Evolutionary conservation across 306 rosid genomes (phyloP).

Genomic region (Corylus avellana): DNA sequence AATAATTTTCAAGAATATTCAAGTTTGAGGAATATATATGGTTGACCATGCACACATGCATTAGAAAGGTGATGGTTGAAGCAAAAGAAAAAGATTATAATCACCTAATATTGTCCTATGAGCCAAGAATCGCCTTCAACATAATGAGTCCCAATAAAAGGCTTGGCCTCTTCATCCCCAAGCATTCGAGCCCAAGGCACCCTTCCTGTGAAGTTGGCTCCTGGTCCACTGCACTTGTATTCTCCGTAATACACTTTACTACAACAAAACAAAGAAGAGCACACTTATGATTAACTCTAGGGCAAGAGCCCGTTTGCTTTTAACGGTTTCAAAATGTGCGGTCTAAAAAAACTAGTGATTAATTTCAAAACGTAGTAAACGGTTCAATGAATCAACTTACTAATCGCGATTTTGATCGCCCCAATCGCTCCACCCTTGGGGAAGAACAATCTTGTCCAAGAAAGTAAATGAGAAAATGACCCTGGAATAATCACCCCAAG

Average conservation of each 20-base stretch:
- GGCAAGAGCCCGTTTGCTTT: no score
- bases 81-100: neutral
- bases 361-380: no score
- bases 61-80: no score
- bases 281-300: neutral
- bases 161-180: slow-evolving; percentile 58
- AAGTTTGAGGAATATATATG: no score
- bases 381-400: slow-evolving; percentile 33
- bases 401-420: slow-evolving; percentile 53
- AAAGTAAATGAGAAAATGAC: slow-evolving; percentile 72
- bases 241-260: slow-evolving; percentile 73
- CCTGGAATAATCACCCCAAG: slow-evolving; percentile 80
- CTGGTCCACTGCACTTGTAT: slow-evolving; percentile 77
- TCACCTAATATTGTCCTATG: slow-evolving; percentile 19
- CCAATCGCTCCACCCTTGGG: slow-evolving; percentile 82
- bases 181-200: slow-evolving; percentile 60
- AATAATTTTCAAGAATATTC: no score
- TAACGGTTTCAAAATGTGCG: no score
- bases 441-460: slow-evolving; percentile 59
- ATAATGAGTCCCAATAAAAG: slow-evolving; percentile 56
- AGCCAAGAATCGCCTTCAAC: slow-evolving; percentile 73
- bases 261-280: neutral
- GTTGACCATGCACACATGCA: no score
- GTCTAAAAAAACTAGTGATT: no score
- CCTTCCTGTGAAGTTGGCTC: slow-evolving; percentile 61